Evolutionary conservation across 2,329 filamentous ascomycete species (phyloP).

Genomic region (Aspergillus proliferans): DNA sequence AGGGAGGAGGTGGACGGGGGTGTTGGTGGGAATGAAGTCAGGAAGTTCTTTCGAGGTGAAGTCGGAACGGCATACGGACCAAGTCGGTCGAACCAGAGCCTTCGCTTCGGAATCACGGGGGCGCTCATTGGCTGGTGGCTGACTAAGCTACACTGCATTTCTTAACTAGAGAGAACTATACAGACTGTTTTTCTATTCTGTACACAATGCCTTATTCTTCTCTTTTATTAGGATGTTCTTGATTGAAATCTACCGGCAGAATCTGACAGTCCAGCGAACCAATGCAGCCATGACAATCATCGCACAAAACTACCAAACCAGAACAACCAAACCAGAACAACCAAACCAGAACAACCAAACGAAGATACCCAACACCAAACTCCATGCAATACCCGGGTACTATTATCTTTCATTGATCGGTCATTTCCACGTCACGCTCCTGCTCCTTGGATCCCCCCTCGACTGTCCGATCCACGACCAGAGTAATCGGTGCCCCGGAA

Average conservation of each 20-base stretch:
- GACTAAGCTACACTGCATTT: not conserved
- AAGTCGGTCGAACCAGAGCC: constrained; percentile 25
- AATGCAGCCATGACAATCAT: too few species aligned
- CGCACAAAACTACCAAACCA: too few species aligned
- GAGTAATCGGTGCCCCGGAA: constrained; percentile 44
- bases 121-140: constrained; percentile 31
- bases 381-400: not conserved
- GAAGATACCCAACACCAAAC: not conserved
- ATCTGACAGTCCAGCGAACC: too few species aligned
- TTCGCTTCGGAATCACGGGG: constrained; percentile 37
- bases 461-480: constrained; percentile 50
- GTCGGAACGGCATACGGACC: constrained; percentile 25
- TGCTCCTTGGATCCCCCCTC: constrained; percentile 34
- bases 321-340: too few species aligned
- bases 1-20: constrained; percentile 25
- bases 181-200: too few species aligned
- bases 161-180: too few species aligned
- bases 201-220: too few species aligned
- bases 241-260: too few species aligned
- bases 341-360: too few species aligned
- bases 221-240: too few species aligned
- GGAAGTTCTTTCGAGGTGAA: constrained; percentile 26
- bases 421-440: constrained; percentile 57
- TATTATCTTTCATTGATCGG: constrained; percentile 35
- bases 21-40: constrained; percentile 15